Base-by-base conservation (phyloP, 2,329 filamentous ascomycete genomes). In the Scedosporium dehoogii region DNA sequence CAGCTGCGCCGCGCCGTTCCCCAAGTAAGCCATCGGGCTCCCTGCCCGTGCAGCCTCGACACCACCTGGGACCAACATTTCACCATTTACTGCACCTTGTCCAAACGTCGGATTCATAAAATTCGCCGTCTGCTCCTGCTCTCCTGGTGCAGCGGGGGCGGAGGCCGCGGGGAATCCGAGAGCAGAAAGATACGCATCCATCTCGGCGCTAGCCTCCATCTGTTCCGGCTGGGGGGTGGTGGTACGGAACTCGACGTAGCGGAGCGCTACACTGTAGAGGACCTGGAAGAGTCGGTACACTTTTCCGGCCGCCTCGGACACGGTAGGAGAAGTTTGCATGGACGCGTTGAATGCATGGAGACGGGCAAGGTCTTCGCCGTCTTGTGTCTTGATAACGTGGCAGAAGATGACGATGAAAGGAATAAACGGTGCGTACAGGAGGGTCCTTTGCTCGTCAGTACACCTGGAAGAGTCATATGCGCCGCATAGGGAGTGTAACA, bases 231-330 rank as follows among this genome's bases (percentile, higher is more conserved):
- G 51, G 12, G 51, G 51, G 2, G 51, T 68, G 2, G 68, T 66
- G 6, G 64, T 65, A 29, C 66, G 83, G 2, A 82, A 80, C 67
- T 85, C 81, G 16, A 86, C 74, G 65, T 86, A 87, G 4, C 85
- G 74, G 42, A 78, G 76, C 0, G 84, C 84, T 6, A 87, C 80
- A 42, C 77, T 83, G 65, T 81, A 79, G 59, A 87, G 78, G 2
- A 85, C 79, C 57, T 82, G 78, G 65, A 83, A 86, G 14, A 87
- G 75, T 27, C 79, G 81, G 64, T 83, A 78, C 16, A 85, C 73
- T 66, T 82, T 83, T 27, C 77, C 75, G 6, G 82, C 79, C 0
- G 81, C 80, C 62, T 83, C 69, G 1, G 74, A 76, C 2, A 76
- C 66, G 4, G 78, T 74, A 38, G 76, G 76, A 4, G 79, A 78